phyloP scores from a whole-genome alignment of 179 eudicot genomes.

The Amaranthus tricolor region DNA sequence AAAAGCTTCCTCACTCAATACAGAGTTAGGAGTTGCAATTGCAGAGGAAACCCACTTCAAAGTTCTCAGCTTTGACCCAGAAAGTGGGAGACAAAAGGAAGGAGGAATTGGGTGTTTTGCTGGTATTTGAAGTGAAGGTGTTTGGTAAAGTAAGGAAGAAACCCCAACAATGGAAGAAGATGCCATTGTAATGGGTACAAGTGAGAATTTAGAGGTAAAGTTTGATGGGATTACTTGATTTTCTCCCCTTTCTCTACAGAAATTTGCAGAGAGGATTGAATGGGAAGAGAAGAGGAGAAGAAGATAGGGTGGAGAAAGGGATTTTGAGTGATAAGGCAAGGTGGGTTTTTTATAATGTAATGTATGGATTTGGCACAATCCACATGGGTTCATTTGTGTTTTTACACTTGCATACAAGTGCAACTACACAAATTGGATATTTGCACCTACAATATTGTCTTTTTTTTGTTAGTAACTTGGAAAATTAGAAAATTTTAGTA shows the following conservation, averaged over 20 bases:
- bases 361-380: conserved; percentile 41
- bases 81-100: conserved; percentile 33
- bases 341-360: conserved; percentile 23
- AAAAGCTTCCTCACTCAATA: conserved; percentile 84
- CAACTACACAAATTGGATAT: conserved; percentile 1
- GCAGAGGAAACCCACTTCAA: conserved; percentile 50
- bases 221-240: background rate
- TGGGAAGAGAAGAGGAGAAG: conserved; percentile 16
- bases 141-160: conserved; percentile 48
- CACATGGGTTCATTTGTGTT: conserved; percentile 23
- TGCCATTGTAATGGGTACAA: conserved; percentile 37
- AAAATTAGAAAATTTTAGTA: too few species aligned
- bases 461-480: too few species aligned
- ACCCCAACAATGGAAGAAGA: conserved; percentile 57
- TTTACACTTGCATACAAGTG: conserved; percentile 7
- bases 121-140: conserved; percentile 40
- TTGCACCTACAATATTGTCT: background rate
- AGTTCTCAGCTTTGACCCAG: conserved; percentile 29
- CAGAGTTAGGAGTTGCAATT: conserved; percentile 66
- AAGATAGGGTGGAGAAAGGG: conserved; percentile 20
- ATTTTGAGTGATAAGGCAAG: conserved; percentile 28
- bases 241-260: background rate
- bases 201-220: background rate
- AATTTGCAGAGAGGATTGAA: conserved; percentile 1
- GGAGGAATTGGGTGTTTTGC: conserved; percentile 34